Evolutionary conservation across 2,329 filamentous ascomycete genomes (phyloP).

Genomic region (Amylocarpus encephaloides): DNA sequence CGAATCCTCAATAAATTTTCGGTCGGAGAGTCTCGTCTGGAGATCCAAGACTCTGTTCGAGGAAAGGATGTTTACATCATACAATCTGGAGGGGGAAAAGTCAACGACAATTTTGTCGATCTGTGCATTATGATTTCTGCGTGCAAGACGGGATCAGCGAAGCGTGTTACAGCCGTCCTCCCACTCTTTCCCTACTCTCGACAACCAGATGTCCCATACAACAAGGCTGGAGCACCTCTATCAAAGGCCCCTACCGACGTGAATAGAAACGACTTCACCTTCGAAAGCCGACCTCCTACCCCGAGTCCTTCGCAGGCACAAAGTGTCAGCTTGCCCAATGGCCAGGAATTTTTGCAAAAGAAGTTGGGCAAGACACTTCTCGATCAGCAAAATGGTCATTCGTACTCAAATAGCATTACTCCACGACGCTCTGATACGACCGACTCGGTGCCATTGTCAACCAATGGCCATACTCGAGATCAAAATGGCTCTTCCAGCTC

Average conservation of each 20-base stretch:
- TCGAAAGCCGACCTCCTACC: conserved; percentile 86
- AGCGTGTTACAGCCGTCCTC: conserved; percentile 86
- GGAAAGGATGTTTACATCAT: conserved; percentile 99
- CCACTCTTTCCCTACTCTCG: conserved; percentile 95
- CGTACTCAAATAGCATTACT: conserved; percentile 34
- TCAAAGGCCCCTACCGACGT: conserved; percentile 54
- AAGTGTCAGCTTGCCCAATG: conserved; percentile 54
- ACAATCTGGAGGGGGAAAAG: conserved; percentile 83
- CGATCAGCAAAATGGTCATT: conserved; percentile 46
- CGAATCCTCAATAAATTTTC: conserved; percentile 88
- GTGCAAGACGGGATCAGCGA: conserved; percentile 89
- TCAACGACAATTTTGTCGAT: conserved; percentile 96
- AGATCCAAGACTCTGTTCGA: conserved; percentile 92
- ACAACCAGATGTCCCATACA: conserved; percentile 94
- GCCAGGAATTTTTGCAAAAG: conserved; percentile 63
- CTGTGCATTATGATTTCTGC: conserved; percentile 98
- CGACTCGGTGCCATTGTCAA: conserved; percentile 33
- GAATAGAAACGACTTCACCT: conserved; percentile 64
- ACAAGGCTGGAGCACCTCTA: conserved; percentile 86
- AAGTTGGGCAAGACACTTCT: conserved; percentile 63
- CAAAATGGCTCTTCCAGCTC: conserved; percentile 22
- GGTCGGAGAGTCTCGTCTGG: conserved; percentile 88
- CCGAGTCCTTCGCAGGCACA: conserved; percentile 67
- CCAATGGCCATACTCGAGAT: conserved; percentile 19
- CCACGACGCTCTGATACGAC: conserved; percentile 34